Evolutionary conservation across 1,284 basidiomycete genomes (phyloP).

Genomic region (Ustilago cynodontis): DNA sequence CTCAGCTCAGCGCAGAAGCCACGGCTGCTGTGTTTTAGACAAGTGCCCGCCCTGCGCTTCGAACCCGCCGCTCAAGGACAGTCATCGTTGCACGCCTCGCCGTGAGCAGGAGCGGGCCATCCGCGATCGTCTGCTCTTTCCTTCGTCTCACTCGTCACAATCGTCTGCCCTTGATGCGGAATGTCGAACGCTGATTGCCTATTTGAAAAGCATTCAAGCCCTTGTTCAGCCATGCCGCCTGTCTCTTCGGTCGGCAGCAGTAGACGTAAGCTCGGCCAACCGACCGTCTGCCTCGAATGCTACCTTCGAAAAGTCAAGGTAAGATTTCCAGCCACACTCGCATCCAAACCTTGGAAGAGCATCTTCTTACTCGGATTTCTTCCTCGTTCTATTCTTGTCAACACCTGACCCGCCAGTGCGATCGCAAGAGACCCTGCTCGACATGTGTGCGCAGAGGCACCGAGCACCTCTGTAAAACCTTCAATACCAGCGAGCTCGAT

Average conservation of each 20-base stretch:
- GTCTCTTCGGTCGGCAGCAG: constrained; percentile 40
- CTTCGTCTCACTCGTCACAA: not conserved
- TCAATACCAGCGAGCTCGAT: constrained; percentile 51
- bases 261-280: constrained; percentile 49
- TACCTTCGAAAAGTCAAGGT: constrained; percentile 56
- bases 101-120: no score
- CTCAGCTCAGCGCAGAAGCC: constrained; percentile 1
- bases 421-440: constrained; percentile 46
- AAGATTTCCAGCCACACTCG: constrained; percentile 3
- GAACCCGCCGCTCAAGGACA: no score
- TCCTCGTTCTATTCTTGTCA: not conserved
- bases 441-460: constrained; percentile 45
- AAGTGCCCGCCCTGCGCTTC: no score
- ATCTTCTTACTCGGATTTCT: not conserved
- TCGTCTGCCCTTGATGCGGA: not conserved
- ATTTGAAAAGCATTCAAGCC: not conserved
- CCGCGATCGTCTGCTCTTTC: not conserved
- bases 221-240: constrained; percentile 38
- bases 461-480: constrained; percentile 54
- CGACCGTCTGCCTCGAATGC: constrained; percentile 55
- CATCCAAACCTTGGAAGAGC: not conserved
- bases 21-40: no score
- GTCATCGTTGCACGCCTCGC: not conserved
- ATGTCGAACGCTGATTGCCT: not conserved
- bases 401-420: constrained; percentile 29